Evolutionary conservation across 805 yeast species (phyloP), one percentile per base, ranked within the genome.

Genomic region (Millerozyma miso): DNA sequence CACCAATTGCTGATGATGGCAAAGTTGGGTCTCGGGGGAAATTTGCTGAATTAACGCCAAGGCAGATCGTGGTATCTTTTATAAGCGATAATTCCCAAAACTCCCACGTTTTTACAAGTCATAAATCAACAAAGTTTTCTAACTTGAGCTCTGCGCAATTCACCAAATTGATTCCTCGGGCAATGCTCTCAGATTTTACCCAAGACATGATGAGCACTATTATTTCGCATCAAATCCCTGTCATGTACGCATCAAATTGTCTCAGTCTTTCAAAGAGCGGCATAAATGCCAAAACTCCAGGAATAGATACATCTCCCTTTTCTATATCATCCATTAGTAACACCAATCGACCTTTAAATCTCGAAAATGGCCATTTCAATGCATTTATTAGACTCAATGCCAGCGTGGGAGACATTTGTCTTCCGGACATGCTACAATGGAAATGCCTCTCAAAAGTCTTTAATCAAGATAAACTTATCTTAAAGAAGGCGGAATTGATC

Each of bases 381-480:
- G 56, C 69, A 2, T 56, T 37, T 33, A 50, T 63, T 49, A 52
- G 53, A 33, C 29, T 63, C 2, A 41, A 51, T 8, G 56, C 58
- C 4, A 31, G 41, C 2, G 31, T 19, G 8, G 12, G 16, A 13
- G 18, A 34, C 7, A 18, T 40, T 14, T 20, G 42, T 6, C 46
- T 49, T n/a, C 41, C 53, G 2, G 32, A 29, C 18, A 49, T 57
- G 43, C 39, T 60, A 8, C 51, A 49, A 39, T 68, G 71, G 67
- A 60, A 47, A 31, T 63, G 68, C 41, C 41, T 43, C 19, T 51
- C 58, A 8, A 53, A 54, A 36, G 56, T 68, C 3, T 64, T 52
- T 42, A 53, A 52, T 26, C 55, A 51, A 8, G 42, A 41, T 15
- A 42, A 51, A 15, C 39, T 56, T 4, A 43, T 68, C 12, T 52